Conservation (phyloP, 129 eudicot genomes). For the Flaveria linearis region DNA sequence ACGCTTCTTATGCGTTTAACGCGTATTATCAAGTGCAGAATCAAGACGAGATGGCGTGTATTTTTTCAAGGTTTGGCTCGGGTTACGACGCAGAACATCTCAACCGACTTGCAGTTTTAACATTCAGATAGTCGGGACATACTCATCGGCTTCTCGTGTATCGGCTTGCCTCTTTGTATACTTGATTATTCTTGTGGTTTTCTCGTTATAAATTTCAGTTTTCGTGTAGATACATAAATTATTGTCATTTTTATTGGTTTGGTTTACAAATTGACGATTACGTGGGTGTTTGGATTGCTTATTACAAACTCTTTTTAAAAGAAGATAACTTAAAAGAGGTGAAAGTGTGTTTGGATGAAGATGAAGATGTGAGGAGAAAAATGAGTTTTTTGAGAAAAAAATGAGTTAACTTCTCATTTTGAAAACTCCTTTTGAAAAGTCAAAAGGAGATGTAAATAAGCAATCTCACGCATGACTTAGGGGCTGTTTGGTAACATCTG, state of each 20-base stretch:
- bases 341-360: too few species aligned
- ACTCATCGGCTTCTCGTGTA: constrained; percentile 32
- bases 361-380: too few species aligned
- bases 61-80: constrained; percentile 56
- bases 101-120: constrained; percentile 53
- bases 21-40: constrained; percentile 54
- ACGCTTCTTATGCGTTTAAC: constrained; percentile 72
- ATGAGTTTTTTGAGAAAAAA: too few species aligned
- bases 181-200: constrained; percentile 18
- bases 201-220: constrained; percentile 27
- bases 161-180: constrained; percentile 29
- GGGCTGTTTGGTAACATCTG: too few species aligned
- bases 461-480: too few species aligned
- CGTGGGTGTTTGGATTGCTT: too few species aligned
- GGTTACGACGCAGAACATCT: constrained; percentile 44
- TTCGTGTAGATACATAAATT: constrained; percentile 20
- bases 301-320: too few species aligned
- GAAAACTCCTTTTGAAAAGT: too few species aligned
- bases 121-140: constrained; percentile 45
- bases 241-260: constrained; percentile 12
- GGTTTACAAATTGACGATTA: constrained; percentile 17
- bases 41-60: constrained; percentile 46
- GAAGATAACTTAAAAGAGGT: too few species aligned
- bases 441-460: too few species aligned
- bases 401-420: too few species aligned